These are phyloP conservation scores for Kwoniella heveanensis DNA, from an alignment of 768 basidiomycete genomes.

Conservation along the genomic window DNA sequence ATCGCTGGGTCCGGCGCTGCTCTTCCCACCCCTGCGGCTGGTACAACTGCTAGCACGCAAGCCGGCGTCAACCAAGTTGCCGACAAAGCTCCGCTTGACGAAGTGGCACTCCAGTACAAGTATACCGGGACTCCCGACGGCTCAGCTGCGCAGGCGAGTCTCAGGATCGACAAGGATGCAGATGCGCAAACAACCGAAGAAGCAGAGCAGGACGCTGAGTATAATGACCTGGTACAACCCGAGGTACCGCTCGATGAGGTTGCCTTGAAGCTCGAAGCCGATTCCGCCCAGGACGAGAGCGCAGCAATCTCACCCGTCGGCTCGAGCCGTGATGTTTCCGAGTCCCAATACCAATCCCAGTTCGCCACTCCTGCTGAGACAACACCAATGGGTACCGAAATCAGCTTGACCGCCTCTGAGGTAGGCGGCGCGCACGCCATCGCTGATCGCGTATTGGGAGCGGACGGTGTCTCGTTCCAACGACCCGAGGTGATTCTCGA, in stretches of 20 bases:
- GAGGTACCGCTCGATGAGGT: slow-evolving; percentile 7
- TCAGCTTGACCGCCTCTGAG: slow-evolving; percentile 5
- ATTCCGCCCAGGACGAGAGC: not conserved
- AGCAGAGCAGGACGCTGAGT: not conserved
- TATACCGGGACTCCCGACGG: not conserved
- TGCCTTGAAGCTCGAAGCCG: not conserved
- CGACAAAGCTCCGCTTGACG: not conserved
- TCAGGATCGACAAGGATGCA: not conserved
- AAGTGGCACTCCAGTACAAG: not conserved
- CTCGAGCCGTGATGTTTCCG: not conserved
- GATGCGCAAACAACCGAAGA: not conserved
- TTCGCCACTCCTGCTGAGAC: not conserved
- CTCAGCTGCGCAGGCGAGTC: not conserved
- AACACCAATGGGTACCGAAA: not conserved
- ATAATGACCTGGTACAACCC: not conserved
- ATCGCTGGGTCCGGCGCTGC: slow-evolving; percentile 1
- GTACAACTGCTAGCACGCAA: not conserved
- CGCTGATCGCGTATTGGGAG: not conserved
- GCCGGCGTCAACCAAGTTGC: not conserved
- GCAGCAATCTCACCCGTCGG: slow-evolving; percentile 5
- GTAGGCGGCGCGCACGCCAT: not conserved
- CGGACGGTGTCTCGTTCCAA: not conserved
- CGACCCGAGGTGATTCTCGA: slow-evolving; percentile 7
- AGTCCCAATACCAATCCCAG: not conserved
- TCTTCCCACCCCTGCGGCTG: slow-evolving; percentile 1